Evolutionary conservation across 768 basidiomycete genomes (phyloP), one percentile per base, ranked within the genome.

Genomic region (Leccinum subtestaceum): DNA sequence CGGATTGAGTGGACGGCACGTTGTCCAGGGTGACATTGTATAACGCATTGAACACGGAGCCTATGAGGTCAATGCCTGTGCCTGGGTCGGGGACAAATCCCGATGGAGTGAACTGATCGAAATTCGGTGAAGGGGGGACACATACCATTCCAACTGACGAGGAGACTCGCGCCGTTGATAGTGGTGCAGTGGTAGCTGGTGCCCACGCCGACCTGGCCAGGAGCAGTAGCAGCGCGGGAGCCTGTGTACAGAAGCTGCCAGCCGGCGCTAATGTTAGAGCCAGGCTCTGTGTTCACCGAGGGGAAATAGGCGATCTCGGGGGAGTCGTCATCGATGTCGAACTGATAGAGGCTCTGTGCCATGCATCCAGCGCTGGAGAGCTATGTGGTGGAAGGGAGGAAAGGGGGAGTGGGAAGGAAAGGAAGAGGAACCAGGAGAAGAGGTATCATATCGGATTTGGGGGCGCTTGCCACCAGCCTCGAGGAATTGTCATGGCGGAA

Each of bases 261-360:
- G 67, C 88, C 88, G 27, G 76, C 77, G 19, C 71, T 65, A 45
- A 83, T 65, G 64, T 84, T 76, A 1, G 81, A 72, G 52, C 78
- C 70, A 43, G 80, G 75, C 57, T 84, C 74, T 11, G 80, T 81
- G 70, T 88, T 86, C 46, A 75, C 66, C 59, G 84, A 81, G 23
- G 90, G 89, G 59, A 70, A 77, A 75, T 89, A 91, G 27, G 65
- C 61, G 63, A 91, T 75, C 49, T 77, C 67, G 4, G 89, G 89
- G 46, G 89, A 89, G 55, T 84, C 83, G 69, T 90, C 84, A 71
- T 86, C 81, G 65, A 91, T 75, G 59, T 71, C 63, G 72, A 89
- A 76, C 58, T 78, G 68, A 34, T 40, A 54, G 47, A 55, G 52
- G 34, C 40, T 46, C 57, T 38, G 45, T 61, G 73, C 72, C 73